phyloP scores from a whole-genome alignment of 2,329 filamentous ascomycete genomes.

The Colletotrichum tropicale region DNA sequence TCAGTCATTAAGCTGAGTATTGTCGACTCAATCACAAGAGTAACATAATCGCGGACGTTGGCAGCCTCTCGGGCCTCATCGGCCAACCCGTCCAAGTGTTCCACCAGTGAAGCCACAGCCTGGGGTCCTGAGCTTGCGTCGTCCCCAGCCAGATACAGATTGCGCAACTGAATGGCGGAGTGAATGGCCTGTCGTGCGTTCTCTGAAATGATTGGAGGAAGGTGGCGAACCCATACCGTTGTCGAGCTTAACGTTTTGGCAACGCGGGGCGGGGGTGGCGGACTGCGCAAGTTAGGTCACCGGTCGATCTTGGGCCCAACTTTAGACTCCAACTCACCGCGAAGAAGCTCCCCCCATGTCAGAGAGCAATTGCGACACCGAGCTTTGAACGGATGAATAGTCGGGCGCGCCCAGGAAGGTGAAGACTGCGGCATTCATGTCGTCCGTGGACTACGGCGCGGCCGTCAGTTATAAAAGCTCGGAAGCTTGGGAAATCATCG shows the following conservation, averaged over 20 bases:
- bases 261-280: conserved; percentile 6
- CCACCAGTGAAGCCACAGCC: background rate
- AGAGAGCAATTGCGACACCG: background rate
- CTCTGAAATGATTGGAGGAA: conserved; percentile 20
- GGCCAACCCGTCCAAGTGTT: background rate
- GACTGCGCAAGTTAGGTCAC: background rate
- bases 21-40: conserved; percentile 9
- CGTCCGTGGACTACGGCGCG: background rate
- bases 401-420: background rate
- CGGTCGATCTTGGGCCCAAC: background rate
- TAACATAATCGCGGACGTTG: conserved; percentile 19
- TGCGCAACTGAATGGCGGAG: conserved; percentile 2
- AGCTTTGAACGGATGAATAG: background rate
- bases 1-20: background rate
- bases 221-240: conserved; percentile 15
- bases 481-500: background rate
- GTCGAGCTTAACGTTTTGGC: conserved; percentile 12
- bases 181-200: conserved; percentile 8
- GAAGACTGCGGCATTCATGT: background rate
- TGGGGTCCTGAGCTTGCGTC: background rate
- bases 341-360: conserved; percentile 9
- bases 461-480: background rate
- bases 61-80: background rate
- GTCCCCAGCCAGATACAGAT: conserved; percentile 2
- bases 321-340: background rate